These are phyloP conservation scores for Epichloe scottii DNA, from an alignment of 2,329 filamentous ascomycete species.

Conservation along the genomic window DNA sequence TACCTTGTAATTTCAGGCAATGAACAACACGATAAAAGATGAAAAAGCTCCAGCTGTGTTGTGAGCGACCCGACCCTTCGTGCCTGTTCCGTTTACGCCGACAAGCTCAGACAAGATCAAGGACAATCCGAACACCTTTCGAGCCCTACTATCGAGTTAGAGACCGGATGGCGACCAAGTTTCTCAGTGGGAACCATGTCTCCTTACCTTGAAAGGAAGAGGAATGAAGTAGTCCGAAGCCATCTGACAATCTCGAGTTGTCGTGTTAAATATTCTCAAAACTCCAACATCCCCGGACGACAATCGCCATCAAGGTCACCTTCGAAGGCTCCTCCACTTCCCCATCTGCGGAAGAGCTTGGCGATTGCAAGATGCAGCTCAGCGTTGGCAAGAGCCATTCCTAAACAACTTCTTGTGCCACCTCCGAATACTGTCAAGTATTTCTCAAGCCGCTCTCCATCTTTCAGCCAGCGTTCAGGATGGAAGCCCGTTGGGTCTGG, in stretches of 20 bases:
- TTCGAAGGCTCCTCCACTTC: conserved; percentile 19
- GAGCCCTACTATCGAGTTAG: conserved; percentile 15
- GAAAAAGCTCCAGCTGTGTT: neutral
- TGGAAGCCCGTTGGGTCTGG: conserved; percentile 20
- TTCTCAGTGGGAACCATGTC: neutral
- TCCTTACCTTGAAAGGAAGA: conserved; percentile 23
- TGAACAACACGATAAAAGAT: no score
- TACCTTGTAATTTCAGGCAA: neutral
- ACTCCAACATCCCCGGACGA: conserved; percentile 20
- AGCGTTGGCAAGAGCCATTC: conserved; percentile 25
- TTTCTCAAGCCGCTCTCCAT: conserved; percentile 18
- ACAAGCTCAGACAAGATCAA: conserved; percentile 11
- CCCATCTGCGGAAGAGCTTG: conserved; percentile 26
- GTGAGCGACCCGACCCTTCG: neutral
- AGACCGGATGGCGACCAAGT: no score
- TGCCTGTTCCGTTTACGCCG: neutral
- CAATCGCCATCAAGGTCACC: conserved; percentile 19
- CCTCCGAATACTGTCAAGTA: conserved; percentile 23
- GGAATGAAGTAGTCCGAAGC: conserved; percentile 27
- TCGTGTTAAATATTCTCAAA: conserved; percentile 23
- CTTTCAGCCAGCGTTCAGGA: conserved; percentile 25
- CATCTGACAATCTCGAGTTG: conserved; percentile 22
- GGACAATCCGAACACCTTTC: conserved; percentile 21
- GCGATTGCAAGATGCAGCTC: conserved; percentile 26
- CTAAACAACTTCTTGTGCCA: conserved; percentile 24